A percentile compares a stretch with the other conserved stretches of the same genome.
These are phyloP conservation scores for Ustilago trichophora DNA, from an alignment of 1,284 basidiomycete genomes.

Conservation along the genomic window DNA sequence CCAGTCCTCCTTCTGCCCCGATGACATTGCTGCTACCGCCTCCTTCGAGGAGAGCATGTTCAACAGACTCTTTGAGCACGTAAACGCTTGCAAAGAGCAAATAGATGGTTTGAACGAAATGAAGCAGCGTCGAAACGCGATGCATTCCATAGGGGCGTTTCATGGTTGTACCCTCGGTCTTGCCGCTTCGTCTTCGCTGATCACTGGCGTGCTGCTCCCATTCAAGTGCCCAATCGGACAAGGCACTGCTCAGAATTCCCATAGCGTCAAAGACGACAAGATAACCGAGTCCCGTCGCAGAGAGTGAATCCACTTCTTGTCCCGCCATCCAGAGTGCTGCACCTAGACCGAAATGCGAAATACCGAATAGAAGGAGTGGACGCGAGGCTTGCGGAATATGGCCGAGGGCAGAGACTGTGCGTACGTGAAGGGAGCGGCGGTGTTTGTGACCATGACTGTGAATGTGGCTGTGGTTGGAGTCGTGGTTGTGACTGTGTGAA, in stretches of 20 bases:
- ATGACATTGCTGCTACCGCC: conserved; percentile 13
- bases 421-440: conserved; percentile 21
- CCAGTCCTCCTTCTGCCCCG: background rate
- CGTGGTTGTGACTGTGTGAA: too few relatives aligned
- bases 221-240: conserved; percentile 40
- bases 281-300: conserved; percentile 90
- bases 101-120: conserved; percentile 88
- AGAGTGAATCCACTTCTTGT: conserved; percentile 85
- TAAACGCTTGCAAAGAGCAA: conserved; percentile 89
- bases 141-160: conserved; percentile 71
- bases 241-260: conserved; percentile 50
- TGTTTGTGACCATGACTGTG: conserved; percentile 23
- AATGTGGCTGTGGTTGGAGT: conserved; percentile 13
- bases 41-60: conserved; percentile 62
- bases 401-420: conserved; percentile 51
- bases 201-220: conserved; percentile 43
- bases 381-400: conserved; percentile 66
- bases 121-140: conserved; percentile 78
- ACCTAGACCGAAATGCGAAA: conserved; percentile 70
- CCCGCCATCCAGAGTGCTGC: conserved; percentile 84
- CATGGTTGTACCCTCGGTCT: conserved; percentile 19
- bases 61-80: conserved; percentile 88
- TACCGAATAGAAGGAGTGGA: conserved; percentile 67
- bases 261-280: conserved; percentile 91
- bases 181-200: conserved; percentile 19